Base-by-base conservation (phyloP, 768 basidiomycete genomes). In the Serendipita vermifera region DNA sequence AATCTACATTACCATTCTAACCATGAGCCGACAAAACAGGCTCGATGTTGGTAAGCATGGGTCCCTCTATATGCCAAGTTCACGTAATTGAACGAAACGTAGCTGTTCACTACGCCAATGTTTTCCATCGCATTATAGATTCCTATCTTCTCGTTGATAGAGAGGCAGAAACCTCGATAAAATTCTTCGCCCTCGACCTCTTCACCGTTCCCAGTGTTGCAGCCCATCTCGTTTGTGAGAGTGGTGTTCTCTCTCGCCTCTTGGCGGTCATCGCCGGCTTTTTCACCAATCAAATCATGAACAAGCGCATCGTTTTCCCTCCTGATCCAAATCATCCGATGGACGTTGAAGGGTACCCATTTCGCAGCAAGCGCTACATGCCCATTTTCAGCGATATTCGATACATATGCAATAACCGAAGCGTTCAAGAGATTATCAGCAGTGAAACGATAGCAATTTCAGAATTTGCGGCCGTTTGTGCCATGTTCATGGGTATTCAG, bases 281-380 rank as follows among this genome's bases (percentile, higher is more conserved):
- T 71, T 97, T 94, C 67, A 94, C 91, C 3, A 87, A 91, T 63
- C 89, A 94, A 59, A 86, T 91, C 51, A 69, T 71, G 3, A 81
- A 83, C 57, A 85, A 83, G 67, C 77, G 79, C 39, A 83, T 91
- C 59, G 64, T 77, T 31, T 66, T 61, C 51, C 69, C 70, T 27
- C 68, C 69, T 15, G 62, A 66, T 61, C 51, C 62, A 7, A 62
- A 7, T 63, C 64, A 63, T 65, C 46, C 62, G 17, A 67, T 96
- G 55, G 87, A 93, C 58, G 83, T 89, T 36, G 93, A 96, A 46
- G 79, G 81, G 35, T 79, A 81, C 57, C 84, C 87, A 0, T 96
- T 96, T 80, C 85, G 87, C 68, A 89, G 87, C 15, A 97, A 97
- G 67, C 85, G 93, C 6, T 96, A 94, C 71, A 87, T 92, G 83